These are phyloP conservation scores for Seiridium unicorne DNA, from an alignment of 2,329 filamentous ascomycete species.

Conservation along the genomic window DNA sequence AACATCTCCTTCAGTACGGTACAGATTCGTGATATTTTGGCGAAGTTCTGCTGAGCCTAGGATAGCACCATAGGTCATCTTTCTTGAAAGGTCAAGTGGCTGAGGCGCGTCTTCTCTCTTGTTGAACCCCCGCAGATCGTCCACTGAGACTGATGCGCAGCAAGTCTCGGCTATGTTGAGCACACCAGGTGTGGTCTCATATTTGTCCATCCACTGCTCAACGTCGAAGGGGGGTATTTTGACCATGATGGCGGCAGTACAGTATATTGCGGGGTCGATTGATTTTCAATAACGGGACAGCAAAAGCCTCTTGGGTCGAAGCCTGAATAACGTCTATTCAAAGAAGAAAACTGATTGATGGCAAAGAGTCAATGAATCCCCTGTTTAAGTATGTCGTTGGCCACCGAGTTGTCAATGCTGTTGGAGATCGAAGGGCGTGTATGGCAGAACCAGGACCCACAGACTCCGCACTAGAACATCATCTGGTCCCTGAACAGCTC, in stretches of 20 bases:
- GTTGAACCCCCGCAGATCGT: slow-evolving; percentile 61
- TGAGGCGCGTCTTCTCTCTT: slow-evolving; percentile 45
- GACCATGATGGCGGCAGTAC: slow-evolving; percentile 42
- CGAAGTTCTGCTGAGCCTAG: slow-evolving; percentile 65
- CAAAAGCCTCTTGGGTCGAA: too few species aligned
- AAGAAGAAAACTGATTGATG: too few species aligned
- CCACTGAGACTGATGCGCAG: slow-evolving; percentile 70
- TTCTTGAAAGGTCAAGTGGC: slow-evolving; percentile 51
- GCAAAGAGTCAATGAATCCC: too few species aligned
- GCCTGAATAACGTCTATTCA: too few species aligned
- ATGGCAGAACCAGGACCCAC: too few species aligned
- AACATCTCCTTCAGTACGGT: slow-evolving; percentile 52
- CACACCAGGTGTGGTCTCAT: slow-evolving; percentile 53
- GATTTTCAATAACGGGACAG: too few species aligned
- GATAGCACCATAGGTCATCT: slow-evolving; percentile 73
- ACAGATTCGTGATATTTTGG: slow-evolving; percentile 62
- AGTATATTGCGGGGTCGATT: not conserved
- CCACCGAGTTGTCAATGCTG: too few species aligned
- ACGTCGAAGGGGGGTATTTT: slow-evolving; percentile 65
- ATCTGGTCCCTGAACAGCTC: too few species aligned
- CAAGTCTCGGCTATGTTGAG: slow-evolving; percentile 80
- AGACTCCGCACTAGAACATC: too few species aligned
- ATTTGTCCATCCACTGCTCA: slow-evolving; percentile 66
- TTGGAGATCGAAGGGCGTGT: too few species aligned
- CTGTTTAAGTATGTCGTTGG: too few species aligned